Base-by-base conservation (phyloP, 2,329 filamentous ascomycete genomes). In the Xylariaceae sp. region DNA sequence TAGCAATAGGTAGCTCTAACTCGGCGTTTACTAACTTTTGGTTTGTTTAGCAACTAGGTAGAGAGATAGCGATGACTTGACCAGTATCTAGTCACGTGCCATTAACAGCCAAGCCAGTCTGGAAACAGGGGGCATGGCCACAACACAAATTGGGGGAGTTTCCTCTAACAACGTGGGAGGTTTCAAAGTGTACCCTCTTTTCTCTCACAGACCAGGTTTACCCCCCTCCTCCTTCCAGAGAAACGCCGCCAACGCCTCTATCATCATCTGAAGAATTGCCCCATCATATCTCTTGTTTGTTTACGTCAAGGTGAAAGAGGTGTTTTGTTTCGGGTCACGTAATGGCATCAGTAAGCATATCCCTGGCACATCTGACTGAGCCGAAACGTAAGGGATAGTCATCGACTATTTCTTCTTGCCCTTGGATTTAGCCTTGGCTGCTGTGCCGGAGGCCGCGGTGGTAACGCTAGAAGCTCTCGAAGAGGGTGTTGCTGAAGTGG, bases 401-500 rank as follows among this genome's bases (percentile, higher is more conserved):
- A 17, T 39, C 4, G 4, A 11, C 67, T 68, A 80, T 67, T 85
- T 85, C 70, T 83, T 81, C 71, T 81, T 83, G 54, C 78, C 76
- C 70, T 79, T 80, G 8, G 73, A 62, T 71, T 81, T 82, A 54
- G 69, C 72, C 72, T 73, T 76, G 65, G 66, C 65, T 52, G 60
- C 68, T 70, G 67, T 79, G 75, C 55, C 78, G 70, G 88, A 88
- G 44, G 80, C 82, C 50, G 83, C 90, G 0, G 92, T 96, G 37
- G 84, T 86, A 30, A 97, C 91, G 72, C 94, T 97, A 4, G 88
- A 93, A 13, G 92, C 92, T 64, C 94, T 84, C 18, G 92, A 97
- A 30, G 92, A 89, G 4, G 87, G 82, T 3, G 88, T 82, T 0
- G 88, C 83, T 1, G 92, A 94, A 58, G 84, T 89, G 53, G 84